Base-by-base conservation (phyloP, 176 grass and related monocot genomes). In the Phoenix roebelenii region DNA sequence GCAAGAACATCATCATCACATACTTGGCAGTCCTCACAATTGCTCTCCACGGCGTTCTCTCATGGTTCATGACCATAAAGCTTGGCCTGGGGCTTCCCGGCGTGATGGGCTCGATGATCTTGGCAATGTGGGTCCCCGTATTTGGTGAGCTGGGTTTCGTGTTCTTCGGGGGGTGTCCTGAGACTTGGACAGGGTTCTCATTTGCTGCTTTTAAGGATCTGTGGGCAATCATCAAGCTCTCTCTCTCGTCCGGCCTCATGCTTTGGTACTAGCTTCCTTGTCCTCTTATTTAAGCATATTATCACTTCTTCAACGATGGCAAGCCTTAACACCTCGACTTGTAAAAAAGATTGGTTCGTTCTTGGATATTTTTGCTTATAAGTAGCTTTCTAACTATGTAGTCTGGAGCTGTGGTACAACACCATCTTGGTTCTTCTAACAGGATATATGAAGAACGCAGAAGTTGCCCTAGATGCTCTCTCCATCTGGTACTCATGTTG, bases 371-470 rank as follows among this genome's bases (percentile, higher is more conserved):
- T 12, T 44, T 44, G 20, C 35, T 44, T 44, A 7, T 44, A 12
- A 44, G 9, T 44, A 14, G 35, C 35, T 14, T 44, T 44, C 35
- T 44, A 44, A 44, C 35, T 12, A 3, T 12, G 51, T 55, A 91
- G 92, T 71, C 69, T 96, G 75, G 87, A 96, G 77, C 48, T 83
- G 5, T 97, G 92, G 92, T 97, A 97, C 78, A 85, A 59, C 63
- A 88, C 84, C 16, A 68, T 91, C 28, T 54, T 97, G 66, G 77
- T 91, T 65, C 80, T 97, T 48, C 78, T 97, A 16, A 97, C 92
- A 0, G 84, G 92, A 12, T 76, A 97, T 15, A 82, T 91, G 80
- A 72, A 83, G 70, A 82, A 97, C 44, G 84, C 84, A 23, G 87
- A 91, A 65, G 20, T 97, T 18, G 84, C 92, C 29, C 72, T 97